Evolutionary conservation across 2,329 filamentous ascomycete genomes (phyloP), one percentile per base, ranked within the genome.

Genomic region (Talaromyces sp.): DNA sequence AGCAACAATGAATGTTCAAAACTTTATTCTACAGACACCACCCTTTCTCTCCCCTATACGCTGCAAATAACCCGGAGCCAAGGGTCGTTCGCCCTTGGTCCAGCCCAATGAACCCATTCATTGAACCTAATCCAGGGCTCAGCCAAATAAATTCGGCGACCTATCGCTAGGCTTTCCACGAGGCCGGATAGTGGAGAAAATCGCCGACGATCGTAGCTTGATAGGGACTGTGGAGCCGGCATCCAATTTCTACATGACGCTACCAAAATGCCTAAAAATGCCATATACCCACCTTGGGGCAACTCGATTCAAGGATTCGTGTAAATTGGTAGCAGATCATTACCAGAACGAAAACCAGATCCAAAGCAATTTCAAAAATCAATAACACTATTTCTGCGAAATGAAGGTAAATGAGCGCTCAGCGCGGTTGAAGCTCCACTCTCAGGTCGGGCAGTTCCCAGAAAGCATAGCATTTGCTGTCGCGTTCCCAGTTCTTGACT

Each of bases 391-490:
- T 21, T 24, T 46, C 35, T 24, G 17, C 35, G 35, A 38, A 29
- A 52, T 19, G 26, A 12, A 1, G 21, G 24, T 29, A 7, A 21
- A 3, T 8, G 6, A 3, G 19, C 52, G 29, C 43, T 46, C 19
- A 41, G 21, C 63, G 59, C 21, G 57, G 60, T 31, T 50, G 57
- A 26, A 68, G 58, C 38, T 58, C 59, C 46, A 69, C 57, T 43
- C 61, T 62, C 32, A 69, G 54, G 14, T 69, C 67, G 3, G 67
- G 67, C 10, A 68, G 12, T 19, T 69, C 67, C 67, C 67, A 69
- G 38, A 69, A 69, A 3, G 67, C 67, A n/a, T 68, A 69, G 48
- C 66, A 68, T 24, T 62, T 61, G 58, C 63, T 66, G 19, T 69
- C 61, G 6, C 60, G 61, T 32, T 67, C 64, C 67, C 67, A 69